A percentile compares a stretch with the other conserved stretches of the same genome.
Conservation (phyloP, 192 early-diverging fungal genomes). For the Ambispora gerdemannii region DNA sequence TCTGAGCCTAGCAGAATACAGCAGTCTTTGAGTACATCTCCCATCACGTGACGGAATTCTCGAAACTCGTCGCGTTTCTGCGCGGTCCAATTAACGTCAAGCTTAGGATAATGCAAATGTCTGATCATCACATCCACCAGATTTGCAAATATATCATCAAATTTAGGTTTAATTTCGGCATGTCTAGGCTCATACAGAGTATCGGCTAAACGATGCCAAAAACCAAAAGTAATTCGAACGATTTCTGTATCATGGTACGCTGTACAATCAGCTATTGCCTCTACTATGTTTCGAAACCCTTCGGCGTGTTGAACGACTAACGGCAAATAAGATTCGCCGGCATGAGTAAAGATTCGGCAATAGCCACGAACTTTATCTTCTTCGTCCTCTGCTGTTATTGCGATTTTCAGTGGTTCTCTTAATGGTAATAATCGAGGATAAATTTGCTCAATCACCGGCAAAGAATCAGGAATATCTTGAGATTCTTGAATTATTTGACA, state of each 20-base stretch:
- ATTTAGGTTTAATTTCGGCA: conserved; percentile 51
- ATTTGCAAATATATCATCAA: conserved; percentile 59
- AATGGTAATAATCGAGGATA: conserved; percentile 58
- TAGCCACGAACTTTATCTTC: conserved; percentile 76
- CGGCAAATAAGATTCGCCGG: conserved; percentile 80
- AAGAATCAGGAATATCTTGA: conserved; percentile 48
- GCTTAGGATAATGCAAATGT: conserved; percentile 85
- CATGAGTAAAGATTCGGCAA: conserved; percentile 85
- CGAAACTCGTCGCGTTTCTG: conserved; percentile 95
- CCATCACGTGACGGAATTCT: conserved; percentile 94
- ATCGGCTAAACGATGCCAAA: conserved; percentile 85
- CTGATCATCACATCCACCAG: conserved; percentile 81
- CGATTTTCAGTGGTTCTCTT: conserved; percentile 41
- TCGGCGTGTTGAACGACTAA: conserved; percentile 69
- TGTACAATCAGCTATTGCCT: conserved; percentile 80
- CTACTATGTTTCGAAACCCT: conserved; percentile 70
- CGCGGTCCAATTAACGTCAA: conserved; percentile 65
- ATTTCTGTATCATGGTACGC: conserved; percentile 79
- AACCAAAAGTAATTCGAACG: conserved; percentile 84
- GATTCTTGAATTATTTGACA: conserved; percentile 78
- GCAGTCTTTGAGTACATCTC: conserved; percentile 95
- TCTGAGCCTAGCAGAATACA: conserved; percentile 78
- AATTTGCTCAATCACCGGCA: conserved; percentile 58
- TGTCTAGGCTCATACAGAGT: conserved; percentile 47
- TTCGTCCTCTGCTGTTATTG: conserved; percentile 64